Percentiles rank a stretch among this genome's conserved stretches.
Conservation (phyloP, 257 asterid genomes). For the Solanum microdontum region DNA sequence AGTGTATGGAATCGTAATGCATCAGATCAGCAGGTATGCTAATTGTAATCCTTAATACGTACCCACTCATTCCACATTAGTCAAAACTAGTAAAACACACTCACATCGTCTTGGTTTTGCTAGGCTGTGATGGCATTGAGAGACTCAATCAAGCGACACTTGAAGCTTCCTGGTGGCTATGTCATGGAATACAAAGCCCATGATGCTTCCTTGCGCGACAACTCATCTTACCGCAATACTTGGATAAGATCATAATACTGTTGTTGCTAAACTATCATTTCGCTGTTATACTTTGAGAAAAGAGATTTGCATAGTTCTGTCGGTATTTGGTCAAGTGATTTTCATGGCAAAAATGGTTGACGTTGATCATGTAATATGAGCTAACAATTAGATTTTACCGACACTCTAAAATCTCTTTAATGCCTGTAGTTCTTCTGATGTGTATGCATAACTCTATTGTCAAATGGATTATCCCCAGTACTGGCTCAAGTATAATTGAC, state of each 20-base stretch:
- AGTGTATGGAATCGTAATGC: slow-evolving; percentile 99
- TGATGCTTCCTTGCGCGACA: slow-evolving; percentile 86
- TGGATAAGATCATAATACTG: slow-evolving; percentile 68
- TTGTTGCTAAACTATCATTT: background rate
- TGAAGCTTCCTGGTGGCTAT: slow-evolving; percentile 81
- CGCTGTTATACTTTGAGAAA: background rate
- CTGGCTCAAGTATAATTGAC: background rate
- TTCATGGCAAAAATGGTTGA: background rate
- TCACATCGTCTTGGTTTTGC: background rate
- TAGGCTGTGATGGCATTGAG: slow-evolving; percentile 94
- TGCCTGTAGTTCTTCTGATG: background rate
- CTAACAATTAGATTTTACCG: too few species aligned
- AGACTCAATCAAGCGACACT: slow-evolving; percentile 80
- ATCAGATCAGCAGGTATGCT: slow-evolving; percentile 75
- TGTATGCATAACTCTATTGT: background rate
- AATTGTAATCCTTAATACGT: background rate
- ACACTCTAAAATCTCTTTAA: background rate
- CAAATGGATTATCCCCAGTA: background rate
- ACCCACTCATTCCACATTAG: background rate
- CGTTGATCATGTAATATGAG: background rate
- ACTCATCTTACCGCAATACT: slow-evolving; percentile 96
- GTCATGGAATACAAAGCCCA: slow-evolving; percentile 97
- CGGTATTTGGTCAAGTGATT: background rate
- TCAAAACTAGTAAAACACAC: background rate
- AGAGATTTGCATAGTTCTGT: background rate